Conservation (phyloP, 2,329 filamentous ascomycete genomes). For the Didymella pomorum region DNA sequence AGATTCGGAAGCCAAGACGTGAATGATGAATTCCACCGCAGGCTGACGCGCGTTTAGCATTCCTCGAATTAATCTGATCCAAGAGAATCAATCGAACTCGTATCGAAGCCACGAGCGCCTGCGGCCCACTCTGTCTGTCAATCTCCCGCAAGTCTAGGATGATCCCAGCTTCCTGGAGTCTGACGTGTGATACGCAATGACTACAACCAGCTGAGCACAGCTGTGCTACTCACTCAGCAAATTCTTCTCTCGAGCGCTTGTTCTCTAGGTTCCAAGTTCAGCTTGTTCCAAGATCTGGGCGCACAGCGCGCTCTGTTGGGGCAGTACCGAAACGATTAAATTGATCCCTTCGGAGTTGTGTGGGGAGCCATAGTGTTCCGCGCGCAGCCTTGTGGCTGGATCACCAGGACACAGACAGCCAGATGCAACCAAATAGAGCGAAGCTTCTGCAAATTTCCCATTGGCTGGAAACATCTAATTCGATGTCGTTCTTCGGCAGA, state of each 20-base stretch:
- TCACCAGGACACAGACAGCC: slow-evolving; percentile 12
- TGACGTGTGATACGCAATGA: slow-evolving; percentile 1
- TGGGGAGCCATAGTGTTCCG: slow-evolving; percentile 19
- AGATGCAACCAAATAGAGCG: not conserved
- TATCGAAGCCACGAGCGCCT: slow-evolving; percentile 9
- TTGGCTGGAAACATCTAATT: not conserved
- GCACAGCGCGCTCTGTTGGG: slow-evolving; percentile 9
- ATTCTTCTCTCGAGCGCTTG: not conserved
- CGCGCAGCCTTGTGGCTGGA: slow-evolving; percentile 18
- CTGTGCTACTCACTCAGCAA: not conserved
- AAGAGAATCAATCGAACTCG: slow-evolving; percentile 8
- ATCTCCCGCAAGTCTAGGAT: slow-evolving; percentile 14
- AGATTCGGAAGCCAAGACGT: not conserved
- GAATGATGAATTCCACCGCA: slow-evolving; percentile 5
- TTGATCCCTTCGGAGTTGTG: slow-evolving; percentile 15
- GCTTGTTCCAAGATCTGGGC: slow-evolving; percentile 1
- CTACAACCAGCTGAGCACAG: not conserved
- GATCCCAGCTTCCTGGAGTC: slow-evolving; percentile 7
- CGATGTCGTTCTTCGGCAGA: not conserved
- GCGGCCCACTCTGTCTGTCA: slow-evolving; percentile 11
- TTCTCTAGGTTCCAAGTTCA: slow-evolving; percentile 2
- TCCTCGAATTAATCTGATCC: not conserved
- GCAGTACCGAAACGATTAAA: slow-evolving; percentile 3
- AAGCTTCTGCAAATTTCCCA: not conserved
- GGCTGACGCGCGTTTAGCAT: slow-evolving; percentile 7